Conservation (phyloP, 2,329 filamentous ascomycete genomes). For the Orbilia brochopaga region DNA sequence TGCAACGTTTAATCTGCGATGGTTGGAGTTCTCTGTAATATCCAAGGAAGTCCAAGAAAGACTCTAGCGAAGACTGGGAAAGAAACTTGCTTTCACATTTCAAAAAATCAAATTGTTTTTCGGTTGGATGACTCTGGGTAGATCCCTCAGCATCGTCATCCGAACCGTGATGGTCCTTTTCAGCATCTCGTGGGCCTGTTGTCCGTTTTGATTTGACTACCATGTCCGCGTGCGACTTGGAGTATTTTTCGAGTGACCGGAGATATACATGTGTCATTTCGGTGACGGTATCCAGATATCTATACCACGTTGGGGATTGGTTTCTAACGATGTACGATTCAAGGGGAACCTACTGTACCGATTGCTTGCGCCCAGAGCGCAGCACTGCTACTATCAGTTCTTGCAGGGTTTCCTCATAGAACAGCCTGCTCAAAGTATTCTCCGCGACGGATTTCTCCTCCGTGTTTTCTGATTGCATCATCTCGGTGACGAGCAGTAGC, state of each 20-base stretch:
- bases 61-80: conserved; percentile 83
- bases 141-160: conserved; percentile 76
- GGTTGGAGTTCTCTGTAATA: conserved; percentile 81
- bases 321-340: background rate
- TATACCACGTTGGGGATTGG: conserved; percentile 6
- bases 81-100: conserved; percentile 81
- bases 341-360: conserved; percentile 68
- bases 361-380: conserved; percentile 88
- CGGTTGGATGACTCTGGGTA: conserved; percentile 73
- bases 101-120: conserved; percentile 92
- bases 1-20: conserved; percentile 84
- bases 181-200: conserved; percentile 58
- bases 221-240: conserved; percentile 91
- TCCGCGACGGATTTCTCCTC: conserved; percentile 98
- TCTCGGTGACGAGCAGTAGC: conserved; percentile 87
- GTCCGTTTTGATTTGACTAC: conserved; percentile 75
- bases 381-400: conserved; percentile 82
- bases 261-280: conserved; percentile 91
- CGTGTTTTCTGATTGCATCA: conserved; percentile 80
- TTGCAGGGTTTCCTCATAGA: conserved; percentile 95
- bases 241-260: conserved; percentile 88
- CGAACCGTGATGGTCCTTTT: conserved; percentile 67
- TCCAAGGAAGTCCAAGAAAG: conserved; percentile 78
- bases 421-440: conserved; percentile 95
- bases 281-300: conserved; percentile 85